Base-by-base conservation (phyloP, 164 flowering plant species). In the Tetracentron sinense region DNA sequence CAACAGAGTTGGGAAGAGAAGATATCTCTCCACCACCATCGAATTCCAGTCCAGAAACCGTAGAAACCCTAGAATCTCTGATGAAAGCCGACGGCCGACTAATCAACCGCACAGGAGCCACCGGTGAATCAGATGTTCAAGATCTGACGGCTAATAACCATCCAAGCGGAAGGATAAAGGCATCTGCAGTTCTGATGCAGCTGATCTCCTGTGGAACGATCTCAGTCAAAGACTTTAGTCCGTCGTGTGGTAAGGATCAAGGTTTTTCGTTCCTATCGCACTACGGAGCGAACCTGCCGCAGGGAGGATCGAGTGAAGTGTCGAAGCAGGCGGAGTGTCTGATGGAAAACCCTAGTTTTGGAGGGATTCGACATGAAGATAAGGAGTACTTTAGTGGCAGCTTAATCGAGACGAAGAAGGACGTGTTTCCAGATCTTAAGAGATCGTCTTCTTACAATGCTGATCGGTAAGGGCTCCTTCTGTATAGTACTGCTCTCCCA, bases 141-240 rank as follows among this genome's bases (percentile, higher is more conserved):
- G 51, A 79, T 71, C 75, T 26, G 58, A 62, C 71, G 67, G 73
- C n/a, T 19, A 69, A 57, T 56, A 70, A 70, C 26, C 47, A 58
- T 2, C 53, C 57, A 35, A 77, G 79, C 31, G 79, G 73, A 25
- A 70, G 78, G 60, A 57, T 72, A 53, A 79, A 66, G 63, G 76
- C 74, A 0, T 56, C 77, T 1, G 50, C 60, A 22, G 74, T 69
- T 25, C 53, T 80, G 62, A 80, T 68, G 73, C 77, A 80, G 63
- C 46, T 80, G 71, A 66, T 78, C 15, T 62, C 57, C 17, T 80
- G 83, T 62, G 79, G 79, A 7, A 65, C 80, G 38, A 55, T 27
- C 49, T 33, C 65, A 8, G 51, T 64, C 16, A 61, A 48, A 42
- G 65, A 54, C 2, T 27, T 33, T 33, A 8, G 38, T 33, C 38